Evolutionary conservation across 495 filamentous ascomycete genomes (phyloP).

Genomic region (Daldinia vernicosa): DNA sequence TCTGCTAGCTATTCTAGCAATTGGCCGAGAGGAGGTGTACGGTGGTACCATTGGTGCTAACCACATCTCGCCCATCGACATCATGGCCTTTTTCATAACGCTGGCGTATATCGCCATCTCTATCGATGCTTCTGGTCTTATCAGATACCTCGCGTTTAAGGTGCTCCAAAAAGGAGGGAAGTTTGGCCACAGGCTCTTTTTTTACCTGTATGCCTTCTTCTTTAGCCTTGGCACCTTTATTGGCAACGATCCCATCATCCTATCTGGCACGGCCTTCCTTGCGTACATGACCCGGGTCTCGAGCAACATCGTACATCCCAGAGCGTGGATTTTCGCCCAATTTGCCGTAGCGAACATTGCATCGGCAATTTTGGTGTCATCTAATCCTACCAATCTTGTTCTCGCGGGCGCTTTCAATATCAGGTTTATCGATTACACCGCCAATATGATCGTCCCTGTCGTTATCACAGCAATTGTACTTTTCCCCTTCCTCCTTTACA

Average conservation of each 20-base stretch:
- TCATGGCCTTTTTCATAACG: conserved; percentile 74
- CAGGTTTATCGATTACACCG: conserved; percentile 72
- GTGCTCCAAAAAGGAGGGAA: conserved; percentile 71
- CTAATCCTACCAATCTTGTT: conserved; percentile 77
- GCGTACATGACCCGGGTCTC: conserved; percentile 77
- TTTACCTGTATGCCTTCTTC: conserved; percentile 75
- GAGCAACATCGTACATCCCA: conserved; percentile 70
- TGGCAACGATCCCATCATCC: conserved; percentile 74
- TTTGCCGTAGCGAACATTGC: conserved; percentile 73
- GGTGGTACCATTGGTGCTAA: conserved; percentile 69
- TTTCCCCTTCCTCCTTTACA: conserved; percentile 70
- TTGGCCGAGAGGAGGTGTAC: conserved; percentile 66
- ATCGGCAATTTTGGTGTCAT: conserved; percentile 74
- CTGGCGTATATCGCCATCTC: conserved; percentile 79
- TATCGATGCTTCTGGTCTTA: conserved; percentile 73
- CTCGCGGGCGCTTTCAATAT: conserved; percentile 72
- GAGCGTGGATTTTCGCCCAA: conserved; percentile 75
- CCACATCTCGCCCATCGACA: conserved; percentile 68
- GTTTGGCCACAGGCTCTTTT: conserved; percentile 67
- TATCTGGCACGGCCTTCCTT: conserved; percentile 74
- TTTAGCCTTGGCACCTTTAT: conserved; percentile 71
- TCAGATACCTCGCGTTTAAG: conserved; percentile 71
- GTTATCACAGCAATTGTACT: conserved; percentile 68
- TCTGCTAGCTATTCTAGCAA: conserved; percentile 68
- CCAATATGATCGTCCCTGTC: conserved; percentile 74